Base-by-base conservation (phyloP, 768 basidiomycete genomes). In the Coprinopsis marcescibilis region DNA sequence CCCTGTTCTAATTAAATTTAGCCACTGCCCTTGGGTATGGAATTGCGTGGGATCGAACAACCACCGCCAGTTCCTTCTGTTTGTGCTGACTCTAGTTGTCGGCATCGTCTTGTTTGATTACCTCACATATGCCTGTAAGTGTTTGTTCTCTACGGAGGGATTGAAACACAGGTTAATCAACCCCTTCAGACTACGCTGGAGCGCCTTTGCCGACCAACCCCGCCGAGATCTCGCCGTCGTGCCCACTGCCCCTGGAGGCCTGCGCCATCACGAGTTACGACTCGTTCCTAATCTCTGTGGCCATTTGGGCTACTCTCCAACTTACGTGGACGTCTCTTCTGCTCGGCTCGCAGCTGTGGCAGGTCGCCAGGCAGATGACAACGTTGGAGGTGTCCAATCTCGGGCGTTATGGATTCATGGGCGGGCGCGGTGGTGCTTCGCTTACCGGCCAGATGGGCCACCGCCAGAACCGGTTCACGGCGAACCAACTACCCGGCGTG, bases 21-120 rank as follows among this genome's bases (percentile, higher is more conserved):
- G 93, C 57, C 94, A 99, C 57, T 98, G 96, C 56, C 96, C 95
- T 1, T 99, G 96, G 96, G 84, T 97, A 13, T 99, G 94, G 94
- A 98, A 98, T 65, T 97, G 95, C 62, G 82, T 98, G 43, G 96
- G 96, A 17, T 73, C 80, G 32, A 85, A 89, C 55, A 99, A 98
- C 57, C 96, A 98, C 57, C 85, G 95, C 3, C 91, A 97, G 62
- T 99, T 99, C 67, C 69, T 97, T 21, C 62, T 95, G n/a, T 99
- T 99, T 58, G 86, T 99, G 33, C 69, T 76, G 0, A 83, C 86
- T 2, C 80, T 99, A 19, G 89, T 98, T 19, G 55, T 81, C 21
- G 93, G 91, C 1, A 83, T 98, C 44, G 43, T 70, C 10, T 59
- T 82, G 14, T 97, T 97, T 54, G 89, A 93, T 60, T 87, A 86